These are phyloP conservation scores for Arthrinium puccinioides DNA, from an alignment of 2,329 filamentous ascomycete genomes.

Conservation along the genomic window DNA sequence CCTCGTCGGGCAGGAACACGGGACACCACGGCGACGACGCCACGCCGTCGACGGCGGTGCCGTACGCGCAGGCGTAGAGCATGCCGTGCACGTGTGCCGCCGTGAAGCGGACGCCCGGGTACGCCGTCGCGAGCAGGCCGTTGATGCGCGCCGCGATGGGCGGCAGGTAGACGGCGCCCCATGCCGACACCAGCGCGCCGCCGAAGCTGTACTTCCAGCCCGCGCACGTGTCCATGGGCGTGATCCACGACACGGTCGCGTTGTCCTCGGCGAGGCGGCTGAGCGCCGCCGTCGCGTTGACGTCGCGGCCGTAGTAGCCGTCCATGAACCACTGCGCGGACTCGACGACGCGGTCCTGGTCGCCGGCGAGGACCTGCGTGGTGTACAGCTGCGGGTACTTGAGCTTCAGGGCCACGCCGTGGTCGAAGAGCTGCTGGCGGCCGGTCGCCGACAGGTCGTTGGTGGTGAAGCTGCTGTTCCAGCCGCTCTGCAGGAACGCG, in stretches of 20 bases:
- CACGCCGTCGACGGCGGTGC: slow-evolving; percentile 11
- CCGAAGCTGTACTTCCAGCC: slow-evolving; percentile 10
- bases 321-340: slow-evolving; percentile 15
- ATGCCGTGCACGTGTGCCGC: slow-evolving; percentile 11
- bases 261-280: slow-evolving; percentile 8
- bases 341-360: slow-evolving; percentile 14
- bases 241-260: slow-evolving; percentile 15
- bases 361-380: slow-evolving; percentile 11
- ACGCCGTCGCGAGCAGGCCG: slow-evolving; percentile 6
- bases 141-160: slow-evolving; percentile 13
- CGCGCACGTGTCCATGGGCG: slow-evolving; percentile 11
- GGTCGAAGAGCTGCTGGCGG: slow-evolving; percentile 14
- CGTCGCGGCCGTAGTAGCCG: slow-evolving; percentile 12
- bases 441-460: slow-evolving; percentile 12
- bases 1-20: slow-evolving; percentile 12
- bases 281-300: slow-evolving; percentile 9
- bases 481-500: slow-evolving; percentile 10
- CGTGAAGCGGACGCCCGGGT: slow-evolving; percentile 11
- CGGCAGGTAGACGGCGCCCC: slow-evolving; percentile 13
- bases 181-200: slow-evolving; percentile 4
- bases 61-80: slow-evolving; percentile 16
- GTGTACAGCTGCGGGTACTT: slow-evolving; percentile 11
- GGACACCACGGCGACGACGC: slow-evolving; percentile 13
- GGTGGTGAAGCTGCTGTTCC: slow-evolving; percentile 12
- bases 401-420: slow-evolving; percentile 11